phyloP scores from a whole-genome alignment of 257 asterid genomes.

The Phtheirospermum japonicum region DNA sequence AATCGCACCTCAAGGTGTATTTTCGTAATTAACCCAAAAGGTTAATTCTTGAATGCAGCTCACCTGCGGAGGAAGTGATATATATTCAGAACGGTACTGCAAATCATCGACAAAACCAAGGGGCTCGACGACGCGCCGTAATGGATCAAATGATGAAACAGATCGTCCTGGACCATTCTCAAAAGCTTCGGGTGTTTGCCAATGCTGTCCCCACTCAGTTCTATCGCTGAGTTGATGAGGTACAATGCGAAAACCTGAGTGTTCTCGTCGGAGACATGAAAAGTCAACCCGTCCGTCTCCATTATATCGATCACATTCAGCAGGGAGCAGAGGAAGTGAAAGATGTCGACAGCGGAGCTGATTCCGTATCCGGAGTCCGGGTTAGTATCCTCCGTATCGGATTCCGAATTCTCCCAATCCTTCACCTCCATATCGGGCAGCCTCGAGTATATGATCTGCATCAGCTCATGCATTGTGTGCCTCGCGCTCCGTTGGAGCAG shows the following conservation, averaged over 20 bases:
- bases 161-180: constrained; percentile 89
- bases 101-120: constrained; percentile 78
- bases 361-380: constrained; percentile 79
- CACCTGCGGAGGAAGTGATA: constrained; percentile 83
- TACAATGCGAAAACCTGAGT: constrained; percentile 72
- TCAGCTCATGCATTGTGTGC: constrained; percentile 80
- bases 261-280: constrained; percentile 58
- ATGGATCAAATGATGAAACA: constrained; percentile 82
- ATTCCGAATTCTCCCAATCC: constrained; percentile 82
- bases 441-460: constrained; percentile 62
- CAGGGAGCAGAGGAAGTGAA: constrained; percentile 85
- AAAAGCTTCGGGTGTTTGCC: constrained; percentile 83
- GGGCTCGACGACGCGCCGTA: constrained; percentile 74
- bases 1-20: no score
- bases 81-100: constrained; percentile 76
- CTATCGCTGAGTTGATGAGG: constrained; percentile 74
- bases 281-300: constrained; percentile 51
- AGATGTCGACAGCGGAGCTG: constrained; percentile 73
- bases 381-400: constrained; percentile 72
- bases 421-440: constrained; percentile 72
- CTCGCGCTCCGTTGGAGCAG: constrained; percentile 81
- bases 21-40: not conserved
- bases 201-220: constrained; percentile 84
- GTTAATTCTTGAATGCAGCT: constrained; percentile 2
- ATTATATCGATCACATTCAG: constrained; percentile 68